Percentiles rank a stretch among this genome's conserved stretches.
Evolutionary conservation across 1,284 basidiomycete genomes (phyloP).

Genomic region (Trichosporon faecale): DNA sequence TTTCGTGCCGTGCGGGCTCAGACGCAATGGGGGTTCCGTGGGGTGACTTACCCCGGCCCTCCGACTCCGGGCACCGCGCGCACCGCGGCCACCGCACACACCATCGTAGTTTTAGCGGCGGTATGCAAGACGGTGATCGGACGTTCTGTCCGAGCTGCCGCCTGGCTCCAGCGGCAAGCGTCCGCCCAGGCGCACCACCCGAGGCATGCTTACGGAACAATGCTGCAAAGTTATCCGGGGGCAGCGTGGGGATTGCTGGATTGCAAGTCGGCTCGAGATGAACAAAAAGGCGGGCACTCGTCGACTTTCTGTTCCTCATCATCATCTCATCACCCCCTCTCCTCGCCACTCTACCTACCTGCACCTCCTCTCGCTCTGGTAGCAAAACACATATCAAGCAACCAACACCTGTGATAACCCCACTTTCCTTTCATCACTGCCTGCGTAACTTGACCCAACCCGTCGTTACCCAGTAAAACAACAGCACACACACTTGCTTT

Average conservation of each 20-base stretch:
- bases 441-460: neutral
- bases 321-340: conserved; percentile 3
- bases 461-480: conserved; percentile 3
- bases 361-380: neutral
- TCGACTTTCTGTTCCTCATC: neutral
- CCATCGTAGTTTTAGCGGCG: conserved; percentile 4
- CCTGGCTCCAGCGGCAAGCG: neutral
- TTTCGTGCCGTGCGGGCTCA: neutral
- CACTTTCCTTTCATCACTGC: conserved; percentile 12
- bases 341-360: conserved; percentile 4
- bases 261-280: conserved; percentile 6
- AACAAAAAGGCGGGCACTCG: conserved; percentile 10
- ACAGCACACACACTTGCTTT: conserved; percentile 1
- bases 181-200: conserved; percentile 5
- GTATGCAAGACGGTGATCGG: conserved; percentile 4
- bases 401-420: neutral
- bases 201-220: neutral
- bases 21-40: neutral
- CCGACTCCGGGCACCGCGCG: conserved; percentile 3
- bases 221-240: conserved; percentile 9
- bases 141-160: conserved; percentile 7
- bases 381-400: neutral
- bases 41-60: conserved; percentile 7
- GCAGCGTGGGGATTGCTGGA: neutral
- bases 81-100: neutral